These are phyloP conservation scores for Elaeis guineensis DNA, from an alignment of 176 grass and related monocot genomes.

Conservation along the genomic window DNA sequence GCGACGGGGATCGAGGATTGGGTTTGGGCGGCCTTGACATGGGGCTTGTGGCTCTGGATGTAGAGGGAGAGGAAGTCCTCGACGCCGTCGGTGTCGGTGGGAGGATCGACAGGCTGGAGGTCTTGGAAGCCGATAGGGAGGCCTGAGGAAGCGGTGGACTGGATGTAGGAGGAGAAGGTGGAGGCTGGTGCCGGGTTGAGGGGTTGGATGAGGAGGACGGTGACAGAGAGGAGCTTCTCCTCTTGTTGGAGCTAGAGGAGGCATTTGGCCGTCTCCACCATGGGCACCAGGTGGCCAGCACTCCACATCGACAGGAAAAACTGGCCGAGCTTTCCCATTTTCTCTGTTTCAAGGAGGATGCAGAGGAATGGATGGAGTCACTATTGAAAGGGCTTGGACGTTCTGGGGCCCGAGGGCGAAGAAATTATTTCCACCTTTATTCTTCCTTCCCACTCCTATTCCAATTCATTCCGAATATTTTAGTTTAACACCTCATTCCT, in stretches of 20 bases:
- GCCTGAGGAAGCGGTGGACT: slow-evolving; percentile 24
- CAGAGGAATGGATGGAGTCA: too few relatives aligned
- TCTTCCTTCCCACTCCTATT: too few relatives aligned
- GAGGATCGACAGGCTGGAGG: too few relatives aligned
- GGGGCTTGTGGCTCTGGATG: too few relatives aligned
- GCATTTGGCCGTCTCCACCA: slow-evolving; percentile 54
- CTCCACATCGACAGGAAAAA: slow-evolving; percentile 33
- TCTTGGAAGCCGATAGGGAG: slow-evolving; percentile 34
- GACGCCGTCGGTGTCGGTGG: too few relatives aligned
- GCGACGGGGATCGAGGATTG: slow-evolving; percentile 27
- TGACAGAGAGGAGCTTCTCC: slow-evolving; percentile 10
- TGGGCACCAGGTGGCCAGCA: slow-evolving; percentile 49
- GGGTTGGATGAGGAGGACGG: too few relatives aligned
- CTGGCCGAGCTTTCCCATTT: neutral
- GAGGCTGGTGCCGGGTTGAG: slow-evolving; percentile 16
- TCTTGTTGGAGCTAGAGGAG: slow-evolving; percentile 20
- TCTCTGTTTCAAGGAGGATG: neutral
- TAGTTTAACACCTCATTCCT: too few relatives aligned
- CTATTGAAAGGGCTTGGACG: too few relatives aligned
- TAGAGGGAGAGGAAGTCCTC: too few relatives aligned
- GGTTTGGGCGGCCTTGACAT: slow-evolving; percentile 27
- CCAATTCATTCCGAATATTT: too few relatives aligned
- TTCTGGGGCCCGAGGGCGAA: too few relatives aligned
- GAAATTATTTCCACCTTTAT: too few relatives aligned
- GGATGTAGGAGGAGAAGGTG: slow-evolving; percentile 23